Evolutionary conservation across 2,329 filamentous ascomycete species (phyloP).

Genomic region (Penicillium sp.): DNA sequence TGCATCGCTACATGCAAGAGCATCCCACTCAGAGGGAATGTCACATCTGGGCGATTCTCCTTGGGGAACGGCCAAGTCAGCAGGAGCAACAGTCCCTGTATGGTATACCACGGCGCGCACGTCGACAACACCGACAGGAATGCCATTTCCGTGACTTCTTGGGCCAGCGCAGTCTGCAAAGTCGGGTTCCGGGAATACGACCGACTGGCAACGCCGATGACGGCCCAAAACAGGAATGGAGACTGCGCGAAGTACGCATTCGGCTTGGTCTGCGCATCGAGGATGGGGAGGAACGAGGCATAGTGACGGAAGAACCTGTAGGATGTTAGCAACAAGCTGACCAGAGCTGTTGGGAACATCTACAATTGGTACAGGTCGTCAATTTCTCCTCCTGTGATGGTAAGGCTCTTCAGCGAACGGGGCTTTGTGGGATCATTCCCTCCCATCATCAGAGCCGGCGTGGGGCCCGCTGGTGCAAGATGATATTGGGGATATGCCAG

Average conservation of each 20-base stretch:
- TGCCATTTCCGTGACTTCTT: conserved; percentile 35
- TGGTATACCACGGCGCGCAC: conserved; percentile 30
- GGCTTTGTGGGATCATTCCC: conserved; percentile 24
- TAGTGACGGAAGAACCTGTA: conserved; percentile 39
- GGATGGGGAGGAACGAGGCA: conserved; percentile 37
- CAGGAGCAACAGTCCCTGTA: conserved; percentile 38
- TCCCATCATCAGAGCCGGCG: conserved; percentile 11
- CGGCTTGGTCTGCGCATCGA: conserved; percentile 54
- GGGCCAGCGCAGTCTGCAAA: conserved; percentile 32
- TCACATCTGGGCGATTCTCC: conserved; percentile 31
- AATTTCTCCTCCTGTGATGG: conserved; percentile 32
- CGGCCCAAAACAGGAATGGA: conserved; percentile 80
- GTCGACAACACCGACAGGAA: conserved; percentile 32
- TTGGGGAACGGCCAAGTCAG: conserved; percentile 43
- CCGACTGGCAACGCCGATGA: conserved; percentile 37
- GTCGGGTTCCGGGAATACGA: conserved; percentile 40
- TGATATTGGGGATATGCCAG: conserved; percentile 21
- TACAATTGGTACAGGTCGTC: conserved; percentile 39
- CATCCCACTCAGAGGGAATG: conserved; percentile 36
- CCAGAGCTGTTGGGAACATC: not conserved
- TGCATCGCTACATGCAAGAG: conserved; percentile 44
- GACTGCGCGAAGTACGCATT: conserved; percentile 76
- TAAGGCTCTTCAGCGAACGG: conserved; percentile 29
- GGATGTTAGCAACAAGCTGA: not conserved
- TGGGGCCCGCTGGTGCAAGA: conserved; percentile 15